Base-by-base conservation (phyloP, 106 monocot genomes). In the Dendrobium huoshanense region DNA sequence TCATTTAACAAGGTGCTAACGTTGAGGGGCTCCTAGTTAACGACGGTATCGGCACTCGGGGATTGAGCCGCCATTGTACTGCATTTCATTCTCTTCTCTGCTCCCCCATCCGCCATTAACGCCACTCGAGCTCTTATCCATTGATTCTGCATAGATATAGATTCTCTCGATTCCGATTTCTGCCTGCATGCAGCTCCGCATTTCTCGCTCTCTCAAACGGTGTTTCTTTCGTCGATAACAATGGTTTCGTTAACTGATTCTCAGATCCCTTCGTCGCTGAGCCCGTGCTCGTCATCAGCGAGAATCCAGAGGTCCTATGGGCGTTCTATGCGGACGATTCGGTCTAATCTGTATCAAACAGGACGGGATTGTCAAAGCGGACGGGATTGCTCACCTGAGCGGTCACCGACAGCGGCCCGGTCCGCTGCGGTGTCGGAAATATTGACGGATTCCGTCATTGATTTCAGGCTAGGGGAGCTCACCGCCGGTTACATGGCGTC, bases 401-500 rank as follows among this genome's bases (percentile, higher is more conserved):
- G 8, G 29, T 5, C 15, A 29, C 25, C 41, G 20, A 11, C 24
- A 22, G 19, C 42, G 2, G 41, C 44, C 1, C 41, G 22, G 4
- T 83, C 83, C 1, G 45, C 41, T 44, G 51, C 77, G 9, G 41
- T 78, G 78, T 85, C 88, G 0, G 88, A 88, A 37, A 75, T 77
- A 54, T 83, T 91, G 43, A 77, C 91, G 24, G 95, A 96, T 81
- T 96, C 95, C 40, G 81, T 87, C 19, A 83, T 96, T 33, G 96
- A 96, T 79, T 82, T 89, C 82, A 79, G 81, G 7, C 91, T 96
- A 44, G 79, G 72, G 2, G 84, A 92, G 79, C 92, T 92, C 37
- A 78, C 86, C 19, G 78, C 48, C n/a, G 65, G 58, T 42, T 55
- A 67, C 67, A 40, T 47, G 22, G 74, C 72, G 31, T 78, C 79